Evolutionary conservation across 331 rosid species (phyloP), one percentile per base, ranked within the genome.

Genomic region (Ulmus americana): DNA sequence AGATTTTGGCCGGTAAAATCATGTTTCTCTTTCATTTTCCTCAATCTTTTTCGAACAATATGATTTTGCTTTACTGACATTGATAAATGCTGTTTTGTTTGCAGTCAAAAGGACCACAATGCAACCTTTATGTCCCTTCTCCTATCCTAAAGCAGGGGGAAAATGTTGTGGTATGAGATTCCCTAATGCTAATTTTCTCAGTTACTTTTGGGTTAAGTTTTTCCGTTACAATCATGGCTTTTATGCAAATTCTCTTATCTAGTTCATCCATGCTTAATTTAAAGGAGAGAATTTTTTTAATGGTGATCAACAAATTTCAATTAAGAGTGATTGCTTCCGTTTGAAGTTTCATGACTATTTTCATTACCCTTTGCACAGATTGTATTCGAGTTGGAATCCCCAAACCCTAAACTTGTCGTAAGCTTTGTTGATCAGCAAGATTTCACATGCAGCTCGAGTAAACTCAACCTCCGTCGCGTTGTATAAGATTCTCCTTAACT

Each of bases 1-100:
- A 89, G 95, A 81, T 92, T 78, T 76, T 92, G 98, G 98, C 98
- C 90, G 88, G 97, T 89, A 91, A 69, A 73, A 20, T 56, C 10
- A 45, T 28, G 55, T 7, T 47, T 15, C 70, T 39, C 39, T 58
- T 13, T 56, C 49, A 39, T 7, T n/a, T 2, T 41, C 39, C 28
- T 35, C 40, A 6, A 39, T 20, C 11, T 13, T 3, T 40, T 14
- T 58, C 5, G 38, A 18, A 62, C 45, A 50, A 51, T 50, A 42
- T 15, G 6, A 6, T 39, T 61, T 67, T 38, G 41, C 47, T 63
- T 10, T 14, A 28, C 39, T 6, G 3, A 7, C 42, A 66, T 64
- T 63, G 54, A 79, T 55, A 45, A 63, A 52, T 76, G 61, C 41
- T 59, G 64, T 39, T 59, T 77, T 59, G 71, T 59, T 72, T 48